phyloP scores from a whole-genome alignment of 225 moss, liverwort and hornwort species.

The Physcomitrium patens region DNA sequence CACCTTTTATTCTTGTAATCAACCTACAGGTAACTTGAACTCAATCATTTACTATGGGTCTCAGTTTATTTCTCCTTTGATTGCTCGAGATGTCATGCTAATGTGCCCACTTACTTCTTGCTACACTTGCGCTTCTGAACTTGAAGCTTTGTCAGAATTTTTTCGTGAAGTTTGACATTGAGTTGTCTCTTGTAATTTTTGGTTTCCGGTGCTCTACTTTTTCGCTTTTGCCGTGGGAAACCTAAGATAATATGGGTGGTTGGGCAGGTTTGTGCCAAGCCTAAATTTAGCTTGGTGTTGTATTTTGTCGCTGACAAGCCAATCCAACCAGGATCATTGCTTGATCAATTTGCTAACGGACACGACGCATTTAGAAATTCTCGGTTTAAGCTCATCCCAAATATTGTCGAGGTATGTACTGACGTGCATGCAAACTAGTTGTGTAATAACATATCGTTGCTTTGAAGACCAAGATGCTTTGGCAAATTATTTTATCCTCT shows the following conservation, averaged over 20 bases:
- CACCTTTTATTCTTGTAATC: constrained; percentile 68
- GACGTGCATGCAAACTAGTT: constrained; percentile 1
- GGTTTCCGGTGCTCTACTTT: not conserved
- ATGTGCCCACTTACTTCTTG: not conserved
- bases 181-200: not conserved
- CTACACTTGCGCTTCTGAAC: not conserved
- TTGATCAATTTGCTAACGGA: constrained; percentile 73
- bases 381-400: constrained; percentile 77
- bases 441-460: not conserved
- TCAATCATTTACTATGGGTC: constrained; percentile 16
- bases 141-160: not conserved
- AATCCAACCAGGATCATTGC: constrained; percentile 60
- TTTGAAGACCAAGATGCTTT: constrained; percentile 7
- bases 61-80: not conserved
- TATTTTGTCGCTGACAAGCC: constrained; percentile 67
- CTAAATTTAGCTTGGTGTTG: constrained; percentile 58
- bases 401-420: constrained; percentile 63
- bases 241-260: constrained; percentile 25
- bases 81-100: not conserved
- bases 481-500: not conserved
- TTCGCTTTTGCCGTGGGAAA: constrained; percentile 8
- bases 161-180: not conserved
- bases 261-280: constrained; percentile 65
- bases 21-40: constrained; percentile 61
- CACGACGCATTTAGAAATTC: constrained; percentile 71